Base-by-base conservation (phyloP, 371 early-diverging fungal species). In the Chytridiales sp. region DNA sequence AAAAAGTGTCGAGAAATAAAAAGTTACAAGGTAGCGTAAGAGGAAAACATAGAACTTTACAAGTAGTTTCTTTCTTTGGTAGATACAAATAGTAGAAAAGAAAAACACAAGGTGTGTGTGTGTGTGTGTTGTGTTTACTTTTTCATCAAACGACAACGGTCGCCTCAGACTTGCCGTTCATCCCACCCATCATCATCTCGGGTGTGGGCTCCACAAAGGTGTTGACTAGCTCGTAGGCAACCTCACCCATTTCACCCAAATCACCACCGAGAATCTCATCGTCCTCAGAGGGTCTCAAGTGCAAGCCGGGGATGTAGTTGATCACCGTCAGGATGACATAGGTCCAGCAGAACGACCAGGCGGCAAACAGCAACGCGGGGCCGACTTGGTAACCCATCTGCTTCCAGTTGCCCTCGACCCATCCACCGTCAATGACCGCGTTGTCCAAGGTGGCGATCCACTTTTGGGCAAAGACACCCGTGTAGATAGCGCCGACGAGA, bases 401-500 rank as follows among this genome's bases (percentile, higher is more conserved):
- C 24, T 85, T 81, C 80, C 82, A 90, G 70, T 93, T 67, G 30
- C 85, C 85, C 60, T 92, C 87, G 66, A 92, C 72, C 82, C 91
- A 86, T n/a, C 96, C 94, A n/a, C 93, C 93, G 1, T 61, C 49
- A 53, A 90, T 88, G 4, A 62, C 75, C 1, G 79, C 72, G 0
- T 91, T 93, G 62, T 90, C 92, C 44, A 93, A 75, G 13, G 64
- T 73, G n/a, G 88, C 87, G 46, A 94, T 68, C 60, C 69, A 77
- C 55, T 78, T 50, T 64, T 90, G 87, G 39, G 95, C 92, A 79
- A 96, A 95, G 22, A 96, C 61, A 59, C 94, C 97, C 0, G 95
- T 94, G 38, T 93, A 69, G 24, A 94, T 49, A 62, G 85, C 87
- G 8, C 97, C 97, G 21, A 87, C 77, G 46, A 92, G 66, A 34